Evolutionary conservation across 73 alveolate genomes (phyloP).

Genomic region (Paramecium pentaurelia): DNA sequence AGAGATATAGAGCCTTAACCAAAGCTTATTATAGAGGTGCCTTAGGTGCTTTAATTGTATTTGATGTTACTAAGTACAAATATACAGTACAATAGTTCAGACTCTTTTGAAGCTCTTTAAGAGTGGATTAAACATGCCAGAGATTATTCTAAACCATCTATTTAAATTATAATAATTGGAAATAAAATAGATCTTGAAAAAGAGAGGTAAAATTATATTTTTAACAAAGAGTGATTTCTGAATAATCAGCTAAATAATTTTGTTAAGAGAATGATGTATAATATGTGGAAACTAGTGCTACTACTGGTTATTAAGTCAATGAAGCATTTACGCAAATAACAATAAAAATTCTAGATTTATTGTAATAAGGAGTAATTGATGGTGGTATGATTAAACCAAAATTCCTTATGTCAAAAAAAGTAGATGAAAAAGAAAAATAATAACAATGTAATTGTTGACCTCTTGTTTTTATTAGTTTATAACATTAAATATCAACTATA

Average conservation of each 20-base stretch:
- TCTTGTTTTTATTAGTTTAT: background rate
- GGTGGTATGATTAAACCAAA: background rate
- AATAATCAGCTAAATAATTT: background rate
- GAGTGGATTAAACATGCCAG: conserved; percentile 69
- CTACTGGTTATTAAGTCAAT: conserved; percentile 69
- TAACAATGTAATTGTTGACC: background rate
- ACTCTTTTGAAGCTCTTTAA: conserved; percentile 49
- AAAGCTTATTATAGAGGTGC: conserved; percentile 64
- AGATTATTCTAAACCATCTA: conserved; percentile 65
- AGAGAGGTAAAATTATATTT: conserved; percentile 47
- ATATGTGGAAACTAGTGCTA: conserved; percentile 67
- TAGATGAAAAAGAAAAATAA: background rate
- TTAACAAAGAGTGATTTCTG: background rate
- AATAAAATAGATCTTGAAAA: conserved; percentile 74
- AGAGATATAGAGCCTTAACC: conserved; percentile 69
- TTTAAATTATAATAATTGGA: conserved; percentile 70
- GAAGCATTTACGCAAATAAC: background rate
- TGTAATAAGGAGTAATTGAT: background rate
- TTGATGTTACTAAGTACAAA: conserved; percentile 63
- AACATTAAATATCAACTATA: background rate
- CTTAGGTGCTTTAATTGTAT: conserved; percentile 60
- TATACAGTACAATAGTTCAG: conserved; percentile 30
- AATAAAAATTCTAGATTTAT: background rate
- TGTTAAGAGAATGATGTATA: background rate
- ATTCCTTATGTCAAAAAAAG: background rate